Base-by-base conservation (phyloP, 805 yeast genomes). In the Soucietia sequanensis region DNA sequence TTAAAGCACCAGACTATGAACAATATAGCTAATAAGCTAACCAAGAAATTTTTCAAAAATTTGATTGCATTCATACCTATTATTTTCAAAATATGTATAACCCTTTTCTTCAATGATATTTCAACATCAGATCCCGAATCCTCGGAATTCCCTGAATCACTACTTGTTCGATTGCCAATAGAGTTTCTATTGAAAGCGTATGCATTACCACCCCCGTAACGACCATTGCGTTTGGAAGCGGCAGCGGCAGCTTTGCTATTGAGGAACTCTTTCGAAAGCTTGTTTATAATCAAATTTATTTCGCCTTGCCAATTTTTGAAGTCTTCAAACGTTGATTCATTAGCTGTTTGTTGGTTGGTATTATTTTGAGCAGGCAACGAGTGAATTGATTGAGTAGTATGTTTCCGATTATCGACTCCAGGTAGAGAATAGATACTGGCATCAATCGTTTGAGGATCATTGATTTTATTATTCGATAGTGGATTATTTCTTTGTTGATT, bases 231-330 rank as follows among this genome's bases (percentile, higher is more conserved):
- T 13, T 16, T 12, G 8, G 19, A 16, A 7, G 31, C 13, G 14
- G 27, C 16, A 9, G 30, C 13, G 5, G 38, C 10, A 11, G 27
- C 17, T 24, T 46, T 37, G 14, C 43, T 42, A 13, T 45, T 35
- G 12, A 54, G 29, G 29, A 50, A 47, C 40, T 76, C 80, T 34
- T 62, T 54, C 12, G 72, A 60, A 26, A 76, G 62, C 47, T 68
- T 65, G 39, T 60, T 64, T 34, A 76, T 56, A 6, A 76, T 60
- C 31, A 63, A 44, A 41, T 75, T 76, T 31, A 76, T 70, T 36
- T 75, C 80, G 21, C 63, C 65, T 48, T 75, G 80, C 81, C 81
- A 76, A 30, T 59, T 63, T 27, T 66, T 58, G 40, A 75, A 69
- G 26, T 74, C 80, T 27, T 63, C 69, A 34, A 47, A 30, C 11